A percentile compares a stretch with the other conserved stretches of the same genome.
These are phyloP conservation scores for Suzukiozyma palmioleophila DNA, from an alignment of 1,139 yeast species.

Conservation along the genomic window DNA sequence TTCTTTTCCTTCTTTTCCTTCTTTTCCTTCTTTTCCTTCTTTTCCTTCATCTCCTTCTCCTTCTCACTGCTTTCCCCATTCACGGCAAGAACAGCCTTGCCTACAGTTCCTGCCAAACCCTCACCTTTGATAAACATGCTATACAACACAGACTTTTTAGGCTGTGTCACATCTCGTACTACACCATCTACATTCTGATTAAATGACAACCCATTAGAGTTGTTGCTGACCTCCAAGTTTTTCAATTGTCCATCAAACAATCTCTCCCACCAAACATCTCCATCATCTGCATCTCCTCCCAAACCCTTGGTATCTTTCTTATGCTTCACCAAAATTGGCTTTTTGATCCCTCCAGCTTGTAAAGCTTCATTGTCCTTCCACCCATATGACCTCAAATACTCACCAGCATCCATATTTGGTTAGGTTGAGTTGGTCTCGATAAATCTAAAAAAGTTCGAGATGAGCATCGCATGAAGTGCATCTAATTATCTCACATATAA, in stretches of 20 bases:
- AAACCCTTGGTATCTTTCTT: conserved; percentile 88
- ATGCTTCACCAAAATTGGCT: conserved; percentile 85
- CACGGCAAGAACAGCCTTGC: conserved; percentile 19
- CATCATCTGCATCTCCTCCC: conserved; percentile 65
- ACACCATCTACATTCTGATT: conserved; percentile 42
- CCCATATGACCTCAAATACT: conserved; percentile 73
- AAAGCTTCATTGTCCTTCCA: conserved; percentile 93
- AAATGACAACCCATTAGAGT: conserved; percentile 24
- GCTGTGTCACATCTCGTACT: conserved; percentile 25
- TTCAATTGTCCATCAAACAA: conserved; percentile 90
- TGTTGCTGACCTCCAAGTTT: conserved; percentile 56
- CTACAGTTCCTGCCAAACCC: conserved; percentile 75
- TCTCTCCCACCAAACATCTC: conserved; percentile 96
- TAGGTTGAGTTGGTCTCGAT: not conserved
- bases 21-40: conserved; percentile 16
- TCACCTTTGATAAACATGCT: conserved; percentile 82
- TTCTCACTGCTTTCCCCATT: conserved; percentile 13
- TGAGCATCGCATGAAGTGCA: conserved; percentile 4
- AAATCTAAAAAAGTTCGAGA: conserved; percentile 3
- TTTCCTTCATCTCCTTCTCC: conserved; percentile 16
- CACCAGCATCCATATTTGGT: conserved; percentile 62
- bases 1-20: conserved; percentile 15
- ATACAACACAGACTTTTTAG: conserved; percentile 58
- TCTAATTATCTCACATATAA: too few species aligned
- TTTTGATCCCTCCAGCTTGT: conserved; percentile 70